Base-by-base conservation (phyloP, 108 stramenopile species). In the Nitzschia putrida region DNA sequence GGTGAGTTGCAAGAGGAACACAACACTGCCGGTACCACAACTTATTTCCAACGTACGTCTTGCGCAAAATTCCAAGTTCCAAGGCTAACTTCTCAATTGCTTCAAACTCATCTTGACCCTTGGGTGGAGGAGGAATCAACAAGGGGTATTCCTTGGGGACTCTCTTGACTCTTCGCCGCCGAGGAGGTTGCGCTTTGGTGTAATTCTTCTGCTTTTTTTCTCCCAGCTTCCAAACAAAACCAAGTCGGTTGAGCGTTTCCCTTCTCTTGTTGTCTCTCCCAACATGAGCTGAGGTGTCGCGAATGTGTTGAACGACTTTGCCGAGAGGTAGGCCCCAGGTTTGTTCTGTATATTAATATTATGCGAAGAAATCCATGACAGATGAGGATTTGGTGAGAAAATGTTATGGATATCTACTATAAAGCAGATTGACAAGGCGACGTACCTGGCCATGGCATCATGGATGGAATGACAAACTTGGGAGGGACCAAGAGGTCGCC, bases 261-360 rank as follows among this genome's bases (percentile, higher is more conserved):
- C 70, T 85, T 24, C 94, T 65, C 44, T 79, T 77, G 26, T 90
- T 84, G 69, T 87, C 73, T 18, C 72, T 72, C 57, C 87, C 92
- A 23, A 95, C 87, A 77, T 93, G 93, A 34, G 92, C 93, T 59
- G 92, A 92, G 68, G 91, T 91, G 49, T 84, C 82, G 54, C 94
- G 85, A 68, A 95, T 93, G n/a, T 90, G 88, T 79, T 93, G 92
- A 40, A 95, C 94, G 24, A 92, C 82, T 25, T 87, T 89, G 10
- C 94, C 94, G 34, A 95, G 80, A 25, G 85, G 78, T 26, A 95
- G 75, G 8, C 88, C 90, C 85, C 92, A 88, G 18, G 83, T 71
- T 44, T 89, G 83, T 65, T 92, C 83, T 25, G 88, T n/a, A n/a
- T n/a, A n/a, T n/a, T n/a, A n/a, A n/a, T n/a, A n/a, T n/a, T n/a